Percentiles rank a stretch among this genome's conserved stretches.
phyloP scores from a whole-genome alignment of 169 alveolate genomes.

The Eimeria maxima region DNA sequence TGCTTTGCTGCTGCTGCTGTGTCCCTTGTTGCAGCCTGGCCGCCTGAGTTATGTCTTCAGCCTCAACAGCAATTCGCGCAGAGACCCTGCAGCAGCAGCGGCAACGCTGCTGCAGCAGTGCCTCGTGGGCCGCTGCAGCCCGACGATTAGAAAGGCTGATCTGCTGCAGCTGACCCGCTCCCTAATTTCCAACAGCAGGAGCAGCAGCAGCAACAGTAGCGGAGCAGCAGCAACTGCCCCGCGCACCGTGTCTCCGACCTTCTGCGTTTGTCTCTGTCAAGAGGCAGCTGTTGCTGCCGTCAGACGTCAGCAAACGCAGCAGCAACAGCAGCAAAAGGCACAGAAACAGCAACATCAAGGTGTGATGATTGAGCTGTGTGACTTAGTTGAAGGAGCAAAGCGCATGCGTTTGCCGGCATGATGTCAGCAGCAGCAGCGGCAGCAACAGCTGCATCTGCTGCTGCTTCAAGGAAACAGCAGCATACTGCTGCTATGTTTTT shows the following conservation, averaged over 20 bases:
- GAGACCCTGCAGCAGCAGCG: neutral
- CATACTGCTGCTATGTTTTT: neutral
- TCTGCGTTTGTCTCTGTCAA: conserved; percentile 40
- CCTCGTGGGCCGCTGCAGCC: conserved; percentile 64
- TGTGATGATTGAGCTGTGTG: conserved; percentile 9
- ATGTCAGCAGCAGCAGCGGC: neutral
- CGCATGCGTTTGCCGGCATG: neutral
- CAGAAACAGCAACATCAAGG: conserved; percentile 22
- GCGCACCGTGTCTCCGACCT: neutral
- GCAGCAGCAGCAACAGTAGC: conserved; percentile 42
- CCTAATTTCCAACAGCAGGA: conserved; percentile 10
- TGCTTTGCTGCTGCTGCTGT: conserved; percentile 19
- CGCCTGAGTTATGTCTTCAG: neutral
- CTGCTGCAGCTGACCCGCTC: neutral
- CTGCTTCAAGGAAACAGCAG: neutral
- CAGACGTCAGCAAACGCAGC: neutral
- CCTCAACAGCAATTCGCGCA: neutral
- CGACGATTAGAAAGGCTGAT: neutral
- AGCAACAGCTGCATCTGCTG: neutral
- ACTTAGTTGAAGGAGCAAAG: neutral
- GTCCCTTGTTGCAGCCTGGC: conserved; percentile 40
- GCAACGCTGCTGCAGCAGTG: conserved; percentile 63
- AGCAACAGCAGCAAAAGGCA: conserved; percentile 30
- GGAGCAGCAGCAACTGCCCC: neutral
- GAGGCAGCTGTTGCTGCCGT: conserved; percentile 66